Base-by-base conservation (phyloP, 2,329 filamentous ascomycete species). In the Colletotrichum navitas region DNA sequence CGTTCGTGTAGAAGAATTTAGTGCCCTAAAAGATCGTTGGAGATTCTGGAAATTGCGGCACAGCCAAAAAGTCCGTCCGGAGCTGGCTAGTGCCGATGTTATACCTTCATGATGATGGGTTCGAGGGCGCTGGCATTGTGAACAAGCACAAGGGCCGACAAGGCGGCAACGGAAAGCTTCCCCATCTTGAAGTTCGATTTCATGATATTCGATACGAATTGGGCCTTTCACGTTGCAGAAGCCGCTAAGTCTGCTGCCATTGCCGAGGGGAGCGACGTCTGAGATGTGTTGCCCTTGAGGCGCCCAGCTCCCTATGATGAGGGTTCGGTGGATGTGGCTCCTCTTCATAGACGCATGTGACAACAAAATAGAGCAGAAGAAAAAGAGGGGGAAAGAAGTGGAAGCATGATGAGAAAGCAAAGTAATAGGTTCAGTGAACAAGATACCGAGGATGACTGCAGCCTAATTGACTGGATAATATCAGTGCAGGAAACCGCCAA, bases 1-100 rank as follows among this genome's bases (percentile, higher is more conserved):
- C 86, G 77, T 91, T 93, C 82, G 93, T 88, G 86, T 93, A 95
- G 88, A 96, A 98, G 88, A 97, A 95, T 83, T 96, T 94, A 80
- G 89, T 89, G 76, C 93, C 91, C 89, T 92, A 78, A 18, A 78
- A 63, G 76, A 76, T 6, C 47, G 32, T 71, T 49, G 58, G 68
- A 18, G 29, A 43, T 32, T 63, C 39, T 24, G 14, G 63, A 26
- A 29, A 32, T 12, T 16, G 12, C 11, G 26, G 24, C 36, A 29
- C 11, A 5, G 24, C 45, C 5, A 60, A 49, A 49, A 32, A 56
- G 60, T 49, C 61, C 54, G 71, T 74, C 26, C 41, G 59, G 55
- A 21, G 24, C 26, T 12, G 36, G 16, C 8, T 34, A 12, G 29
- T 7, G 41, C 29, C 3, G 29, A 26, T 29, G 72, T 45, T 78